phyloP scores from a whole-genome alignment of 108 stramenopile genomes.

The Cyclostephanos tholiformis region DNA sequence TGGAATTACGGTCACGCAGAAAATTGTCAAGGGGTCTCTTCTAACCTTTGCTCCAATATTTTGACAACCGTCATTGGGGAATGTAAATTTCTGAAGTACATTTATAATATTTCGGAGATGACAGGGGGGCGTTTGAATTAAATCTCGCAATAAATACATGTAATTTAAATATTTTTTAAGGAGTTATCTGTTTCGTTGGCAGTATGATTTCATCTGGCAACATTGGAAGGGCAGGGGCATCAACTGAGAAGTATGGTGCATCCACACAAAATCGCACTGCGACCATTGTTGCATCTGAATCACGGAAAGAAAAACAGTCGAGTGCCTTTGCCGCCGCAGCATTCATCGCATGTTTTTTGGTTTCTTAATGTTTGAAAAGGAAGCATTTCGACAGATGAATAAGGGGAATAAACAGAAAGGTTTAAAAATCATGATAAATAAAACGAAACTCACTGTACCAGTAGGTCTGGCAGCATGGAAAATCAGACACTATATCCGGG shows the following conservation, averaged over 20 bases:
- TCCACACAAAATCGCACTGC: slow-evolving; percentile 8
- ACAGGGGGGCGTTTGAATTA: too few relatives aligned
- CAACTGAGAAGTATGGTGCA: slow-evolving; percentile 14
- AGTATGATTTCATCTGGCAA: slow-evolving; percentile 15
- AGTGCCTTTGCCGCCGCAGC: slow-evolving; percentile 14
- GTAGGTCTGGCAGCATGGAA: slow-evolving; percentile 1
- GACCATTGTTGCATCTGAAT: not conserved
- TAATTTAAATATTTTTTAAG: too few relatives aligned
- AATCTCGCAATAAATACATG: too few relatives aligned
- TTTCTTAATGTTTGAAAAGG: not conserved
- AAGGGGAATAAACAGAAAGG: not conserved
- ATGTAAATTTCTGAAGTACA: not conserved
- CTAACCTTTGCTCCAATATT: not conserved
- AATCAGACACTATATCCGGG: not conserved
- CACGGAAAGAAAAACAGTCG: slow-evolving; percentile 14
- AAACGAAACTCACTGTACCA: slow-evolving; percentile 26
- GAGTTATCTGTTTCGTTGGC: not conserved
- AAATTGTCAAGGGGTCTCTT: not conserved
- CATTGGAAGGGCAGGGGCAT: slow-evolving; percentile 12
- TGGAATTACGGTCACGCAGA: not conserved
- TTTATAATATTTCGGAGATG: not conserved
- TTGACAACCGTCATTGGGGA: not conserved
- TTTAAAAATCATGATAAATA: not conserved
- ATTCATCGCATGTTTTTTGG: slow-evolving; percentile 13
- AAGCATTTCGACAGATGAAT: not conserved